Conservation (phyloP, 345 rosid species). For the Fremontodendron californicum region DNA sequence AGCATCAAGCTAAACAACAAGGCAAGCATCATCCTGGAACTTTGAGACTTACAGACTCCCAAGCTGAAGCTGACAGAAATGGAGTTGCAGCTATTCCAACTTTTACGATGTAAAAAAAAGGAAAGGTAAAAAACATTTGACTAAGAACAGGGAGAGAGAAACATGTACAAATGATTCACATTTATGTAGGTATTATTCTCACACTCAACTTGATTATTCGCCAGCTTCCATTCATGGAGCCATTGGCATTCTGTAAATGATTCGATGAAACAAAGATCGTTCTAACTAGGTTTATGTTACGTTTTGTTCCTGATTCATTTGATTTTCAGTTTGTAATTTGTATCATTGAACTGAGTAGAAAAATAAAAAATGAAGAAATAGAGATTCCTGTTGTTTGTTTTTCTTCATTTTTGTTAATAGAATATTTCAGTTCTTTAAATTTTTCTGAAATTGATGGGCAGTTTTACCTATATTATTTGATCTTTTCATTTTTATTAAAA, state of each 20-base stretch:
- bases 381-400: neutral
- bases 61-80: slow-evolving; percentile 16
- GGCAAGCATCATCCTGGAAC: slow-evolving; percentile 42
- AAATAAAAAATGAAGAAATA: neutral
- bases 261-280: slow-evolving; percentile 29
- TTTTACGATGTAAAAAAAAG: slow-evolving; percentile 23
- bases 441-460: neutral
- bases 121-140: slow-evolving; percentile 17
- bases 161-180: slow-evolving; percentile 44
- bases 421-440: neutral
- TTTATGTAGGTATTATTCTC: slow-evolving; percentile 37
- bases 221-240: slow-evolving; percentile 14
- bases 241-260: slow-evolving; percentile 48
- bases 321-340: slow-evolving; percentile 1
- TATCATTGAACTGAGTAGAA: neutral
- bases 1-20: slow-evolving; percentile 70
- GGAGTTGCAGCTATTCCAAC: slow-evolving; percentile 27
- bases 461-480: too few relatives aligned
- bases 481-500: too few relatives aligned
- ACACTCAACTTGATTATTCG: slow-evolving; percentile 39
- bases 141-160: slow-evolving; percentile 22
- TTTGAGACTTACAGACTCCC: slow-evolving; percentile 25
- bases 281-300: slow-evolving; percentile 15
- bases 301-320: neutral
- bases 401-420: neutral